Base-by-base conservation (phyloP, 2,329 filamentous ascomycete genomes). In the Zymoseptoria ardabiliae region DNA sequence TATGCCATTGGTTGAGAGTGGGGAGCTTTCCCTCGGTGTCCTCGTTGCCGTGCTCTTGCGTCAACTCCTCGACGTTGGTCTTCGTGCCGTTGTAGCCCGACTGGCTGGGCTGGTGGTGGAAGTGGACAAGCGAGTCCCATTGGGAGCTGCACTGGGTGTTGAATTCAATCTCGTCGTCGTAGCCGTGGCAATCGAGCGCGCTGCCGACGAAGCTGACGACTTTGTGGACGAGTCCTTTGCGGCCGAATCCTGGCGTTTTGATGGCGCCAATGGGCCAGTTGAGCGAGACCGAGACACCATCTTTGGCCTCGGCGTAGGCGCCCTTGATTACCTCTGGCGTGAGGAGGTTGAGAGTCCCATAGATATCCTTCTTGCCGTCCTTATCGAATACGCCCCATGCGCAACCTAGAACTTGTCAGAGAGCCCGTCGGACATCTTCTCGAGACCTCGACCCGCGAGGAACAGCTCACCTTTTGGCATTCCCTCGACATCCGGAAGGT, bases 41-140 rank as follows among this genome's bases (percentile, higher is more conserved):
- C 13, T 69, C 69, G 17, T 68, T 58, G 20, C 67, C 70, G 49
- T 66, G 65, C 4, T 55, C 41, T 57, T 71, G 68, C 49, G 53
- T 66, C 51, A 73, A 62, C 21, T 68, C 66, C 28, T 68, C 60
- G 7, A 64, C 64, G 30, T 22, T 65, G 17, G 67, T 76, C 57
- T 75, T 65, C 54, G 74, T 66, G 30, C 79, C 79, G 58, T 84
- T 84, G 68, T 84, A 85, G 10, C 78, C 76, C 0, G 75, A 66
- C 1, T 74, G 75, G 2, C 75, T 74, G 0, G 73, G 66, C 61
- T 73, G 69, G 65, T 72, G 71, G 58, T 73, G 73, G 63, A 72
- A 75, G 59, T 75, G 75, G 58, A 75, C 73, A 5, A 79, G 71
- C 20, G 74, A 73, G 65, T 81, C 78, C 77, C 78, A 80, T 58